Evolutionary conservation across 176 grass and related monocot species (phyloP).

Genomic region (Zoysia pacifica): DNA sequence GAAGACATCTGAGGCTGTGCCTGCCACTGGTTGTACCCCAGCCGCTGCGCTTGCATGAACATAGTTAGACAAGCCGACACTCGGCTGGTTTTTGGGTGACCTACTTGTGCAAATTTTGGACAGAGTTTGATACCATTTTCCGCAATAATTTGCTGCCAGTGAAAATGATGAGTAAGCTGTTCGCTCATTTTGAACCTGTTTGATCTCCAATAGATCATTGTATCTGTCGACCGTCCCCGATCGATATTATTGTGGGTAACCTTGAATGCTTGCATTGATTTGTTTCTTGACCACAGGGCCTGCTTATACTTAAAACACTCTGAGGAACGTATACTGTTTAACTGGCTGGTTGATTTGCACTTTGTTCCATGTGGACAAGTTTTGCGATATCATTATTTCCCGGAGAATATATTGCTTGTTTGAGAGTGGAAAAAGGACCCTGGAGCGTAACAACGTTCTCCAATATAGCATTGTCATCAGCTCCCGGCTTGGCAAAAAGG

Average conservation of each 20-base stretch:
- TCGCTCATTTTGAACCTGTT: conserved; percentile 29
- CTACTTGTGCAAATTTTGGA: conserved; percentile 26
- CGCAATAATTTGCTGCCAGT: conserved; percentile 43
- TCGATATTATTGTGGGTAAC: conserved; percentile 9
- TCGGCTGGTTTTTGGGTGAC: conserved; percentile 4
- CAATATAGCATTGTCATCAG: no score
- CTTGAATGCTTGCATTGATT: neutral
- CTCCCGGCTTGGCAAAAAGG: no score
- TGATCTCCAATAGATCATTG: conserved; percentile 44
- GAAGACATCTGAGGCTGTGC: conserved; percentile 54
- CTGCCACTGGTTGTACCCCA: conserved; percentile 72
- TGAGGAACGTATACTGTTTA: neutral
- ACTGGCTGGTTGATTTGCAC: neutral
- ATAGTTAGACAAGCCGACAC: conserved; percentile 35
- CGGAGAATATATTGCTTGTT: no score
- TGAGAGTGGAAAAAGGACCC: no score
- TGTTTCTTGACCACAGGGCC: neutral
- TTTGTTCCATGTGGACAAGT: neutral
- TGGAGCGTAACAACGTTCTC: no score
- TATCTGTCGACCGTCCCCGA: conserved; percentile 35
- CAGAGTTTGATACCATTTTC: neutral
- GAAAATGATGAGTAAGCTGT: conserved; percentile 26
- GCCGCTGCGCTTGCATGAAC: conserved; percentile 49
- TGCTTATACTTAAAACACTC: neutral
- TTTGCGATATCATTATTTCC: no score